Base-by-base conservation (phyloP, 163 green algal genomes). In the Coccomyxa subellipsoidea region DNA sequence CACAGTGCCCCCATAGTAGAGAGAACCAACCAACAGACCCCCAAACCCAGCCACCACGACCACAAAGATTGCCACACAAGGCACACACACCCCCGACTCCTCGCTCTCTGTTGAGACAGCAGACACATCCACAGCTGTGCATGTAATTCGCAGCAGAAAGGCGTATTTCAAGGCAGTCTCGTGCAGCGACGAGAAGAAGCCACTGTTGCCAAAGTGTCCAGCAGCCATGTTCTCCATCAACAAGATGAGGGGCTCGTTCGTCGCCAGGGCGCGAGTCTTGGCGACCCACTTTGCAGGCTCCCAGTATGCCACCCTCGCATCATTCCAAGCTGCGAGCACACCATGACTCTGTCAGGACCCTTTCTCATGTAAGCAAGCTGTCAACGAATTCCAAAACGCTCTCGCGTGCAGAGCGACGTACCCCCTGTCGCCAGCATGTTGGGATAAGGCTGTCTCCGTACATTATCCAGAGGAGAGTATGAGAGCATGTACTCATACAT, bases 391-490 rank as follows among this genome's bases (percentile, higher is more conserved):
- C 10, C 70, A 53, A 32, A 27, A 38, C 4, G 70, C 70, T 31
- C 31, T 7, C 1, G 21, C n/a, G 34, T 47, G 70, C 31, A 77
- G 34, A 77, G 70, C 32, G 32, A n/a, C 32, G 5, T 77, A 79
- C 83, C 83, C 18, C 53, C 83, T 27, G 78, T 81, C 35, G 77
- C 78, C 21, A 86, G 72, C 6, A 86, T 77, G 54, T 84, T 80
- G 0, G 83, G 83, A 71, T 86, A 86, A 25, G 77, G 85, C 8
- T 78, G 71, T 0, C 40, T 38, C 39, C 79, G 35, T 8, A 93
- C 76, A 86, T 97, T 96, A 79, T 97, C 96, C 29, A 98, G 87
- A 0, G 96, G 96, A n/a, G 87, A 94, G 82, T 93, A 93, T 35
- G 40, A 85, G 79, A 87, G 86, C 87, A 96, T 95, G 89, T 96